phyloP scores from a whole-genome alignment of 106 monocot species.

The Ottelia alismoides region DNA sequence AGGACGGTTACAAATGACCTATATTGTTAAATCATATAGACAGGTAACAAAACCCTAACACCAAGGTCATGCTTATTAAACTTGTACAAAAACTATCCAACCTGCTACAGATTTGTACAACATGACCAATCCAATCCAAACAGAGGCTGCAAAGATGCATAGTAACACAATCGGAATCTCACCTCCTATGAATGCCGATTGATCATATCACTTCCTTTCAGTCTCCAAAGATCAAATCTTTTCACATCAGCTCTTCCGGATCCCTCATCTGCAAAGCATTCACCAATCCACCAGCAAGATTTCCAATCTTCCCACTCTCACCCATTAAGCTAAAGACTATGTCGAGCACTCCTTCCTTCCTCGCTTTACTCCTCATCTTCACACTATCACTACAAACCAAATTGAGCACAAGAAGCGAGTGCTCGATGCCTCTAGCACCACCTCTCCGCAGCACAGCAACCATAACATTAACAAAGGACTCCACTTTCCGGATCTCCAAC shows the following conservation, averaged over 20 bases:
- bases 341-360: slow-evolving; percentile 30
- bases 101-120: no score
- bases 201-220: no score
- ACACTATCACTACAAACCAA: slow-evolving; percentile 23
- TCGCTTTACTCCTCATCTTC: slow-evolving; percentile 17
- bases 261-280: slow-evolving; percentile 18
- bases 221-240: no score
- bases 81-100: no score
- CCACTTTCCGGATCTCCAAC: slow-evolving; percentile 26
- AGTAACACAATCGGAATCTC: no score
- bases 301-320: slow-evolving; percentile 33
- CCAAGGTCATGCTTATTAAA: no score
- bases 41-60: no score
- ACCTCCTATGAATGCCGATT: no score
- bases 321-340: slow-evolving; percentile 14
- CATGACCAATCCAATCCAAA: no score
- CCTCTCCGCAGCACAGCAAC: slow-evolving; percentile 17
- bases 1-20: no score
- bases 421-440: slow-evolving; percentile 20
- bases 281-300: slow-evolving; percentile 27
- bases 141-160: no score
- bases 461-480: slow-evolving; percentile 22
- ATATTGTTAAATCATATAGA: no score
- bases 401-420: slow-evolving; percentile 29
- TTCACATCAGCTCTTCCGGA: neutral